Evolutionary conservation across 257 asterid genomes (phyloP).

Genomic region (Mitragyna speciosa): DNA sequence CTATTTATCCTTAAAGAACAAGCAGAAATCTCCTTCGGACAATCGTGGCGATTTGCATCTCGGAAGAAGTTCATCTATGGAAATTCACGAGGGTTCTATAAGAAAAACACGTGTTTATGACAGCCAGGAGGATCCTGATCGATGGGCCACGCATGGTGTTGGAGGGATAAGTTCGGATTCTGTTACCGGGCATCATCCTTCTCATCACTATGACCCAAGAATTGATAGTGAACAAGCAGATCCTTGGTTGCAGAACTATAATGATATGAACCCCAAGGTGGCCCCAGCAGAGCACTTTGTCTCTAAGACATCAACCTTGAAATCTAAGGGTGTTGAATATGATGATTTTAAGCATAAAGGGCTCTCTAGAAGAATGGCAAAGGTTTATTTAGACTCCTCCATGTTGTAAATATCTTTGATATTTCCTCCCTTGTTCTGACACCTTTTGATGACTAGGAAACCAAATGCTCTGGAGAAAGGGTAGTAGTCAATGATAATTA

Average conservation of each 20-base stretch:
- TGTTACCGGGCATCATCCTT: constrained; percentile 32
- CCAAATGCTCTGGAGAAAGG: constrained; percentile 31
- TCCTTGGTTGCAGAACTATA: constrained; percentile 28
- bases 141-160: constrained; percentile 32
- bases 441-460: constrained; percentile 36
- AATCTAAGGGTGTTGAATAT: constrained; percentile 29
- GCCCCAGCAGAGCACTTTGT: constrained; percentile 36
- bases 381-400: constrained; percentile 37
- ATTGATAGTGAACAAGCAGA: constrained; percentile 28
- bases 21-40: constrained; percentile 36
- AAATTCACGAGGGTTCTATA: constrained; percentile 42
- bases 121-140: constrained; percentile 43
- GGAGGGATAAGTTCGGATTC: constrained; percentile 37
- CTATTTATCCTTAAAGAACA: constrained; percentile 38
- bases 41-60: constrained; percentile 38
- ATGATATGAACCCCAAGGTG: constrained; percentile 30
- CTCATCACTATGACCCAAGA: constrained; percentile 29
- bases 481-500: constrained; percentile 37
- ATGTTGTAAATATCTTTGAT: neutral
- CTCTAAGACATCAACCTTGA: constrained; percentile 31
- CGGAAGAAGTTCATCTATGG: constrained; percentile 38
- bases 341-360: constrained; percentile 34
- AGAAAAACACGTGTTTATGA: constrained; percentile 37
- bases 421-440: constrained; percentile 30
- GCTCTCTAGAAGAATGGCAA: constrained; percentile 24